These are phyloP conservation scores for Tulasnella sp. DNA, from an alignment of 768 basidiomycete species.

Conservation along the genomic window DNA sequence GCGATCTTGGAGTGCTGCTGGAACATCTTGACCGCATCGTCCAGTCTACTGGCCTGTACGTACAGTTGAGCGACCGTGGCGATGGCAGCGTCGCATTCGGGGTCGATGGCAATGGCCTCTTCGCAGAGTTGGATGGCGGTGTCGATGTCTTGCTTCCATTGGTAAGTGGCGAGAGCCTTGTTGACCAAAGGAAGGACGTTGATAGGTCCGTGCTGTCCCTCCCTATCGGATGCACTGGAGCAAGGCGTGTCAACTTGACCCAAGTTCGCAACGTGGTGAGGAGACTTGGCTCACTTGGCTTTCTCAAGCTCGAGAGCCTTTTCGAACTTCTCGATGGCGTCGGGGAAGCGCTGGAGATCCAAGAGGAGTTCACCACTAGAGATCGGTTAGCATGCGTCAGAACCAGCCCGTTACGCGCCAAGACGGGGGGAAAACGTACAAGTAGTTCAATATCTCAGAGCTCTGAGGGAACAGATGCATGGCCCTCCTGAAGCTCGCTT, in stretches of 20 bases:
- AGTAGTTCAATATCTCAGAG: conserved; percentile 92
- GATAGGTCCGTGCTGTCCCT: conserved; percentile 41
- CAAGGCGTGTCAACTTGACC: conserved; percentile 35
- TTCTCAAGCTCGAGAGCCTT: conserved; percentile 85
- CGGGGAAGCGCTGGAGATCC: conserved; percentile 83
- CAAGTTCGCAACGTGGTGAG: background rate
- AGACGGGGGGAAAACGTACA: conserved; percentile 51
- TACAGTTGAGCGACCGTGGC: conserved; percentile 91
- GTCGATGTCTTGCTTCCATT: conserved; percentile 87
- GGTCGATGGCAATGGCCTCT: conserved; percentile 82
- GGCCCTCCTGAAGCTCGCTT: conserved; percentile 86
- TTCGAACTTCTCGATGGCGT: conserved; percentile 91
- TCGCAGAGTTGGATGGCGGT: conserved; percentile 80
- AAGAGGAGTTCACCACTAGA: conserved; percentile 86
- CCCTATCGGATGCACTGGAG: background rate
- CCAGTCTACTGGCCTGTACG: conserved; percentile 85
- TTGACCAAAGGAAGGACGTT: conserved; percentile 95
- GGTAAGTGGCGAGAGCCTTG: conserved; percentile 94
- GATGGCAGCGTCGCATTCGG: conserved; percentile 94
- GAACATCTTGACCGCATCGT: conserved; percentile 82
- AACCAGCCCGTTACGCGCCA: background rate
- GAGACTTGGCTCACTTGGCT: conserved; percentile 50
- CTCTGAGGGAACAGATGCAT: conserved; percentile 78
- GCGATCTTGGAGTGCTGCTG: conserved; percentile 78
- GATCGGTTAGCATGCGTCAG: conserved; percentile 9